phyloP scores from a whole-genome alignment of 1,139 yeast species.

The Candida dubliniensis region DNA sequence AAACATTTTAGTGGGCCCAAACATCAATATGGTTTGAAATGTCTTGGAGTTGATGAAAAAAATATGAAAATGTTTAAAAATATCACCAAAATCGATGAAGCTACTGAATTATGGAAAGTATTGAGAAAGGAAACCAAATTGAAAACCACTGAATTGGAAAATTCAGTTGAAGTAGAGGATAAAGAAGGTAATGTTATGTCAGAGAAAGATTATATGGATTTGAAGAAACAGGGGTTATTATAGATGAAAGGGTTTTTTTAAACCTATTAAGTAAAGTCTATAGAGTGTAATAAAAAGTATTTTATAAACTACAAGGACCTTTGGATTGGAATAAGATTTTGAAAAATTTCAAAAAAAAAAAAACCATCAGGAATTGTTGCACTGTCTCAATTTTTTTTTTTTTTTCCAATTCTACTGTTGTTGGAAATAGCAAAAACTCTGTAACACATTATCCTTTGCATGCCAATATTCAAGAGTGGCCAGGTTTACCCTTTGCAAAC shows the following conservation, averaged over 20 bases:
- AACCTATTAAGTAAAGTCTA: neutral
- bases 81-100: constrained; percentile 69
- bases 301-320: too few species aligned
- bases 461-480: neutral
- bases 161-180: constrained; percentile 82
- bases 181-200: constrained; percentile 92
- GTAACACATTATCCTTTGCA: neutral
- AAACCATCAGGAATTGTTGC: too few species aligned
- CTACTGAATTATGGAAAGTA: constrained; percentile 54
- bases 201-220: constrained; percentile 74
- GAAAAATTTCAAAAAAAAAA: too few species aligned
- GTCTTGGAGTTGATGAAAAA: constrained; percentile 64
- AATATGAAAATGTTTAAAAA: constrained; percentile 54
- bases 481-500: neutral
- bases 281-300: neutral
- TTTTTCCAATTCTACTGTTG: neutral
- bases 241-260: constrained; percentile 6
- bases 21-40: constrained; percentile 73
- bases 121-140: constrained; percentile 40
- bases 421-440: neutral
- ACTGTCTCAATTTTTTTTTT: too few species aligned
- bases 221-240: constrained; percentile 80
- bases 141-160: constrained; percentile 48
- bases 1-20: constrained; percentile 70
- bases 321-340: too few species aligned